Base-by-base conservation (phyloP, 2,329 filamentous ascomycete genomes). In the Fonsecaea monophora region DNA sequence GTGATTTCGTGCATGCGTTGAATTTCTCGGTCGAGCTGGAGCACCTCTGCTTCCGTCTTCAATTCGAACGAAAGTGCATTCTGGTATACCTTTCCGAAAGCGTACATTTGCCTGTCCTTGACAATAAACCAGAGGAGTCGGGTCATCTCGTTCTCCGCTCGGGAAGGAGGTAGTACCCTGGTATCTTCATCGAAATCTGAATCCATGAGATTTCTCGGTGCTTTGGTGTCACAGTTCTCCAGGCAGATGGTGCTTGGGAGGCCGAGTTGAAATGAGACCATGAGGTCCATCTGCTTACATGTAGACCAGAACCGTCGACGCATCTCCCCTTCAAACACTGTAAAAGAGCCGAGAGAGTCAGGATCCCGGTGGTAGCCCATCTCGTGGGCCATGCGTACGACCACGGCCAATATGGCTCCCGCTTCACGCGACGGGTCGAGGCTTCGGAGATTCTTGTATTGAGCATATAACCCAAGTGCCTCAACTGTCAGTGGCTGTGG, bases 181-280 rank as follows among this genome's bases (percentile, higher is more conserved):
- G 79, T 81, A 53, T 82, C 75, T 71, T 85, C 81, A 67, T 81
- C 78, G 68, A 90, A 87, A 71, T 90, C 87, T 1, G 84, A 81
- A 73, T 90, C 88, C 32, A 82, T 75, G 13, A 90, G 74, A 73
- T 90, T 89, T 13, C 82, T 79, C 8, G 87, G 87, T n/a, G 83
- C 73, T 6, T 78, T 74, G 0, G 86, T 87, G 72, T 90, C 88
- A 42, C 82, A 84, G 57, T 89, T 85, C 68, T 88, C 85, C 45
- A 83, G 81, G 66, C 85, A 81, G 50, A 89, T 81, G 78, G 87
- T 86, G 68, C 84, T 83, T 4, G 89, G 89, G 13, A 90, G 77
- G 1, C 89, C 89, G 67, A 89, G 81, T 71, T 90, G 86, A 71
- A 89, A 89, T 0, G 86, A 84, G 1, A 87, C 82, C 12, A 90